These are phyloP conservation scores for Hypoxylon sp. DNA, from an alignment of 2,329 filamentous ascomycete genomes.

Conservation along the genomic window DNA sequence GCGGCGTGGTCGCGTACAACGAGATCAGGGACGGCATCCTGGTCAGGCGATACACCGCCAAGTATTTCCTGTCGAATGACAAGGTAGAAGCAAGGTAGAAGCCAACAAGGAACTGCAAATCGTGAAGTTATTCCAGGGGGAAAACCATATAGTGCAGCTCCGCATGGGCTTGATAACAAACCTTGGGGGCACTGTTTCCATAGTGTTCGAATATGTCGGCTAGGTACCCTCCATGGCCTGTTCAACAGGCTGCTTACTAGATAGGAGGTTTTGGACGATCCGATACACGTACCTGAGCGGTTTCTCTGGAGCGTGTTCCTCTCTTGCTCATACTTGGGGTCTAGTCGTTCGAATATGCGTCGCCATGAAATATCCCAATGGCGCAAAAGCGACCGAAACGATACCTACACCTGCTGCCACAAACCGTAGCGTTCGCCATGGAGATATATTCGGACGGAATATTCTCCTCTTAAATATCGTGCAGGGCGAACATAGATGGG, in stretches of 20 bases:
- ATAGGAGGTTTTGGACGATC: neutral
- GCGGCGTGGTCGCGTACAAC: neutral
- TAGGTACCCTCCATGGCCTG: neutral
- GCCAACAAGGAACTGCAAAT: neutral
- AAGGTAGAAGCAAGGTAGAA: neutral
- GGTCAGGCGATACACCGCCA: neutral
- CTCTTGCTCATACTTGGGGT: neutral
- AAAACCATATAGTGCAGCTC: neutral
- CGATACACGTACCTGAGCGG: neutral
- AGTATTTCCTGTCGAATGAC: neutral
- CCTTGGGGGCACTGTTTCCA: neutral
- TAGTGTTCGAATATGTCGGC: neutral
- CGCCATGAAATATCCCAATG: neutral
- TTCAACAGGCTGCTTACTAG: neutral
- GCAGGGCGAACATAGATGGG: neutral
- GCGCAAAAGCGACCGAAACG: neutral
- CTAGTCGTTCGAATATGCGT: neutral
- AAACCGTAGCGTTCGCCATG: neutral
- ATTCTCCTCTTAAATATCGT: neutral
- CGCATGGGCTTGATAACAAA: neutral
- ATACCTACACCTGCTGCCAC: neutral
- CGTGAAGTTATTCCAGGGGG: neutral
- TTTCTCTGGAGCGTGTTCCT: neutral
- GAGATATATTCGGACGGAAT: neutral
- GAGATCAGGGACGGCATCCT: neutral